These are phyloP conservation scores for Jacaranda copaia DNA, from an alignment of 257 asterid genomes.

Conservation along the genomic window DNA sequence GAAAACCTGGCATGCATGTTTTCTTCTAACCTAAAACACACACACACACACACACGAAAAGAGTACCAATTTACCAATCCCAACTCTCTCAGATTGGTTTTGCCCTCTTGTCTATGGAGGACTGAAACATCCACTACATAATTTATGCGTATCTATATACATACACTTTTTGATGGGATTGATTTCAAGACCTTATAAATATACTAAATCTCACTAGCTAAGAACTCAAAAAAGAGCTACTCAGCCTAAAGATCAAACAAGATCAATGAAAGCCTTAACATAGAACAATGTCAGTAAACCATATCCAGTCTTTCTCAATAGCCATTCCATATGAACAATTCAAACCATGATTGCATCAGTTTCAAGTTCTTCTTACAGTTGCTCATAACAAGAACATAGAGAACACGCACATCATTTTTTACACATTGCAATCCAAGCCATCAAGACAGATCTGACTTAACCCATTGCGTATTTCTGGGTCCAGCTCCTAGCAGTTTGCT, in stretches of 20 bases:
- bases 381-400: slow-evolving; percentile 35
- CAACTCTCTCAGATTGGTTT: no score
- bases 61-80: no score
- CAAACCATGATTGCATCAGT: slow-evolving; percentile 39
- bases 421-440: slow-evolving; percentile 42
- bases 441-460: slow-evolving; percentile 32
- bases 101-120: no score
- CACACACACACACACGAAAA: no score
- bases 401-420: slow-evolving; percentile 44
- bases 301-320: slow-evolving; percentile 32
- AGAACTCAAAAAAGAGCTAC: neutral
- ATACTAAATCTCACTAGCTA: no score
- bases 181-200: no score
- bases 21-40: no score
- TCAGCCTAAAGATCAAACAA: slow-evolving; percentile 4
- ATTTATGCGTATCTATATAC: no score
- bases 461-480: slow-evolving; percentile 94
- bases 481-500: slow-evolving; percentile 91
- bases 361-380: slow-evolving; percentile 39
- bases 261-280: slow-evolving; percentile 25
- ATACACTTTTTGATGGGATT: no score
- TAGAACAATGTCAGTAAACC: slow-evolving; percentile 22
- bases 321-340: slow-evolving; percentile 43
- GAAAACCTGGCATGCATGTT: no score
- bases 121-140: no score